Base-by-base conservation (phyloP, 2,329 filamentous ascomycete species). In the Teratosphaeria viscida region DNA sequence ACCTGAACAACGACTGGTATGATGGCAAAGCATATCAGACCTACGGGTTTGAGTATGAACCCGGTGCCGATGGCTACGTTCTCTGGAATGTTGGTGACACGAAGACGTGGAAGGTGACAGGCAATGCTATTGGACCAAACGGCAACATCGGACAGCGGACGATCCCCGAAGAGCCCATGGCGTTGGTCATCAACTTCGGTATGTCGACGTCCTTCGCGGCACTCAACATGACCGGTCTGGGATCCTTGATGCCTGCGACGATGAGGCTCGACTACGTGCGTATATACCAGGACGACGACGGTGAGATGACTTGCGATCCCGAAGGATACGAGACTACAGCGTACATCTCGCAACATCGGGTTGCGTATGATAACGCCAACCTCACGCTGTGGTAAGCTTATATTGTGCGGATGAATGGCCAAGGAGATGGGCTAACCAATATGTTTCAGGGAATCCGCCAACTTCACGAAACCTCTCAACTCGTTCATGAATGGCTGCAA, bases 191-290 rank as follows among this genome's bases (percentile, higher is more conserved):
- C 74, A 89, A 89, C 68, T 82, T 88, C 66, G 87, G 86, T 66
- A 87, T 89, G 82, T 85, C 83, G 4, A 79, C 79, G 66, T 82
- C 81, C 71, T 89, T 89, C 71, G 82, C 86, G 0, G 71, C 77
- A 5, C 75, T 88, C 62, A 83, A 88, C 66, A 72, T 84, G 60
- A 79, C 78, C 1, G 82, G 80, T 32, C 73, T 89, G 27, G 74
- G 71, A 4, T 66, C 77, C 16, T 73, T 82, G 52, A 77, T 87
- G 66, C 86, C 86, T 2, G 85, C 83, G 2, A 83, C 78, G 2
- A 86, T 88, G 70, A 78, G 85, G 2, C 76, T 89, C 60, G 86
- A 89, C 71, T 88, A 88, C 69, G 78, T 89, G 58, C 82, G 86
- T 14, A 86, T 89, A 56, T 89, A 88, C 67, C 85, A 88, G 70